Conservation (phyloP, 2,329 filamentous ascomycete genomes). For the Colletotrichum lupini region DNA sequence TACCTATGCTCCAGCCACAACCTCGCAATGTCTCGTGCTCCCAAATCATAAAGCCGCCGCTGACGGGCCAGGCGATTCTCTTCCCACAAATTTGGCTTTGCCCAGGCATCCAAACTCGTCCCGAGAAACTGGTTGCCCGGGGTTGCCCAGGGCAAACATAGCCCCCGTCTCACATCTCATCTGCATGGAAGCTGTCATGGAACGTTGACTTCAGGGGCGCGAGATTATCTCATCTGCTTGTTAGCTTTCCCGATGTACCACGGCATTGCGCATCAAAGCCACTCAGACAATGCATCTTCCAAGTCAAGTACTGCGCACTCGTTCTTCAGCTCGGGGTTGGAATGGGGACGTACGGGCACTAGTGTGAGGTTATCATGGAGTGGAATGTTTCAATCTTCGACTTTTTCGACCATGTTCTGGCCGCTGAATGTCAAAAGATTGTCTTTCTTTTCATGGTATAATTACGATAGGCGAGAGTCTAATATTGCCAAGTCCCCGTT, state of each 20-base stretch:
- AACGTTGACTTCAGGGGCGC: background rate
- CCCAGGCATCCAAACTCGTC: background rate
- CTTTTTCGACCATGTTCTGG: background rate
- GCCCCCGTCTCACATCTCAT: background rate
- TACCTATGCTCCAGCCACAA: background rate
- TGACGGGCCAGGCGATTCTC: conserved; percentile 1
- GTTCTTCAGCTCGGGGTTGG: background rate
- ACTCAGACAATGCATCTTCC: background rate
- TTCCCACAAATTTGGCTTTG: background rate
- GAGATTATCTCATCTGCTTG: background rate
- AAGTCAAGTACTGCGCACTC: background rate
- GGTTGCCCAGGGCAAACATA: background rate
- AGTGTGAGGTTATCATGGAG: background rate
- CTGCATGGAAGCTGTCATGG: conserved; percentile 12
- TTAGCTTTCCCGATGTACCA: background rate
- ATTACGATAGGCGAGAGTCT: background rate
- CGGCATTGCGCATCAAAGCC: background rate
- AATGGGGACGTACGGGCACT: background rate
- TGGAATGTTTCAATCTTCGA: conserved; percentile 12
- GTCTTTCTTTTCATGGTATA: background rate
- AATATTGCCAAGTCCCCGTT: background rate
- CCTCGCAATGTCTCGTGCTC: background rate
- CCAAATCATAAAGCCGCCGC: background rate
- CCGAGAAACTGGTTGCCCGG: conserved; percentile 23
- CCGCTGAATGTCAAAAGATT: background rate